Conservation (phyloP, 2,329 filamentous ascomycete genomes). For the Xylaria sp. region DNA sequence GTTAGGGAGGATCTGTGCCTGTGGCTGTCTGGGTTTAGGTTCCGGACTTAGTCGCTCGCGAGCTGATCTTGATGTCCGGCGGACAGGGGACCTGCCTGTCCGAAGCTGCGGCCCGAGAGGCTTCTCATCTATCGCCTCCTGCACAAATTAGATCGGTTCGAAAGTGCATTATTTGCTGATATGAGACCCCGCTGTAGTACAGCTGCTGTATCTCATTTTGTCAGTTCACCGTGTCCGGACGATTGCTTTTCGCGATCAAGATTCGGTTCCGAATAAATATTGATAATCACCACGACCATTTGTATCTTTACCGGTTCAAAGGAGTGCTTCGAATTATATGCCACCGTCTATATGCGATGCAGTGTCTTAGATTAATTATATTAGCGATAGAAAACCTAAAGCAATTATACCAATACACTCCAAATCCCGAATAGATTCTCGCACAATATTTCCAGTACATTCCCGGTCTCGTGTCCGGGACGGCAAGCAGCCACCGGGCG, state of each 20-base stretch:
- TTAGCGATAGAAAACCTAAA: slow-evolving; percentile 9
- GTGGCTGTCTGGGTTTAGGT: slow-evolving; percentile 36
- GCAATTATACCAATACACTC: not conserved
- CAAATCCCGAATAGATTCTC: not conserved
- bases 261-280: slow-evolving; percentile 13
- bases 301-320: not conserved
- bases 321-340: not conserved
- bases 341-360: not conserved
- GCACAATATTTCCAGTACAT: not conserved
- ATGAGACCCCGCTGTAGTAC: not conserved
- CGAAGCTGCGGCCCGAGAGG: slow-evolving; percentile 21
- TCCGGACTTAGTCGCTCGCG: slow-evolving; percentile 29
- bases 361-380: slow-evolving; percentile 16
- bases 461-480: slow-evolving; percentile 4
- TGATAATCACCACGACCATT: not conserved
- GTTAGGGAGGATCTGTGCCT: slow-evolving; percentile 19
- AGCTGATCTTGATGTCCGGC: slow-evolving; percentile 39
- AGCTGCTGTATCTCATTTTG: not conserved
- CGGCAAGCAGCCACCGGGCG: not conserved
- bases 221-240: not conserved
- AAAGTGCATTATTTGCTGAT: not conserved
- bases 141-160: not conserved
- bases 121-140: slow-evolving; percentile 12
- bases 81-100: slow-evolving; percentile 30
- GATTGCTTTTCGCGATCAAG: not conserved